A percentile compares a stretch with the other conserved stretches of the same genome.
Evolutionary conservation across 257 asterid species (phyloP).

Genomic region (Dorcoceras hygrometricum): DNA sequence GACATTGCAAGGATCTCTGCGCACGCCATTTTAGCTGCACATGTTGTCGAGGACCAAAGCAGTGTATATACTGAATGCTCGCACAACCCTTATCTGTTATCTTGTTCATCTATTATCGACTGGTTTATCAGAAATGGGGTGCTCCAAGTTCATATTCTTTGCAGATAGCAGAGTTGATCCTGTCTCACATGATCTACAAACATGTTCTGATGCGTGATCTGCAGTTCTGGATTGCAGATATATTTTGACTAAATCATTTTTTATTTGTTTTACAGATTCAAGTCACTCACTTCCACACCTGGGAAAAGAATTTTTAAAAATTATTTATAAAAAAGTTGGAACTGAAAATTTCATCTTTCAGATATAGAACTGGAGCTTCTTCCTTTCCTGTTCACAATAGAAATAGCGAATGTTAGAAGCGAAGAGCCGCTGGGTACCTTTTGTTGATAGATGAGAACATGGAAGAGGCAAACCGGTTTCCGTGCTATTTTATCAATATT

Average conservation of each 20-base stretch:
- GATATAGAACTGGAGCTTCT: not conserved
- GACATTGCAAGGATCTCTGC: constrained; percentile 54
- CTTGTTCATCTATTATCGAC: constrained; percentile 46
- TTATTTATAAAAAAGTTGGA: too few relatives aligned
- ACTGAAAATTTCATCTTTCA: too few relatives aligned
- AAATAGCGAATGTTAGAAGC: not conserved
- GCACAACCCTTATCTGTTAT: constrained; percentile 26
- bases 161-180: constrained; percentile 2
- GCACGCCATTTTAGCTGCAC: constrained; percentile 60
- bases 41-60: constrained; percentile 41
- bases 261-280: not conserved
- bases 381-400: not conserved
- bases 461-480: not conserved
- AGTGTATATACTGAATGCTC: constrained; percentile 30
- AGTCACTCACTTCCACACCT: not conserved
- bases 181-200: not conserved
- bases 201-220: not conserved
- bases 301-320: not conserved
- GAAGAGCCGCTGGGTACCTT: not conserved
- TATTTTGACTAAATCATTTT: not conserved
- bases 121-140: constrained; percentile 35
- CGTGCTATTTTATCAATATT: not conserved
- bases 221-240: not conserved
- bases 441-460: not conserved
- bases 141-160: constrained; percentile 22